Percentiles rank a stretch among this genome's conserved stretches.
These are phyloP conservation scores for Knoxdaviesia capensis DNA, from an alignment of 2,329 filamentous ascomycete genomes.

Conservation along the genomic window DNA sequence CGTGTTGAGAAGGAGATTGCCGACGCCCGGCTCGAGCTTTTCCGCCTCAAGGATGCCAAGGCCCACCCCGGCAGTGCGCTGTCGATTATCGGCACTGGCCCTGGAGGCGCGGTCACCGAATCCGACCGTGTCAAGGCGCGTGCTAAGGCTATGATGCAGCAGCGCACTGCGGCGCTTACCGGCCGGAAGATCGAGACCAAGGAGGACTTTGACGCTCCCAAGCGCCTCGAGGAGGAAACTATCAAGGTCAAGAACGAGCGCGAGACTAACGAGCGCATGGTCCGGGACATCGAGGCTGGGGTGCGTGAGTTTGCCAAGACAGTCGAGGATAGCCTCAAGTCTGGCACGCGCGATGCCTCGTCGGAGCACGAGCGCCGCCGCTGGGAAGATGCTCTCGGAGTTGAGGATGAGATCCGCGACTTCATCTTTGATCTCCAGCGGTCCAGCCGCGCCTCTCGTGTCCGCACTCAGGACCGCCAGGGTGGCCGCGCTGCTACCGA, in stretches of 20 bases:
- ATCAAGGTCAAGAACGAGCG: constrained; percentile 64
- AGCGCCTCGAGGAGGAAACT: constrained; percentile 76
- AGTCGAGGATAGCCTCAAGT: constrained; percentile 74
- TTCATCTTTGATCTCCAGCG: constrained; percentile 95
- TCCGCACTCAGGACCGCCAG: constrained; percentile 39
- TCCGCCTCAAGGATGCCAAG: constrained; percentile 84
- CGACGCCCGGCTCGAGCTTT: constrained; percentile 78
- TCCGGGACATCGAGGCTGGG: constrained; percentile 88
- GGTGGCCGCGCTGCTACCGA: constrained; percentile 22
- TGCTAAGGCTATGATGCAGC: constrained; percentile 97
- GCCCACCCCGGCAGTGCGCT: constrained; percentile 65
- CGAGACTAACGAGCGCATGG: constrained; percentile 92
- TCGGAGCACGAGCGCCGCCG: constrained; percentile 80
- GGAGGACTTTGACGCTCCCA: constrained; percentile 60
- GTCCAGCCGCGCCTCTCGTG: constrained; percentile 55
- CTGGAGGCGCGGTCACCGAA: constrained; percentile 77
- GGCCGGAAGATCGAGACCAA: constrained; percentile 58
- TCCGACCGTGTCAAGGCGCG: constrained; percentile 85
- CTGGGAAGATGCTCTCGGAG: constrained; percentile 90
- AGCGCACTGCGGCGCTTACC: constrained; percentile 77
- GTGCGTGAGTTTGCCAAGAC: constrained; percentile 72
- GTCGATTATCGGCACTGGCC: constrained; percentile 77
- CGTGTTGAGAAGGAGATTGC: constrained; percentile 83
- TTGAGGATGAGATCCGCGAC: constrained; percentile 91
- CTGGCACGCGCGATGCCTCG: constrained; percentile 51